Percentiles rank a stretch among this genome's conserved stretches.
Conservation (phyloP, 2,329 filamentous ascomycete genomes). For the Fusarium sp. region DNA sequence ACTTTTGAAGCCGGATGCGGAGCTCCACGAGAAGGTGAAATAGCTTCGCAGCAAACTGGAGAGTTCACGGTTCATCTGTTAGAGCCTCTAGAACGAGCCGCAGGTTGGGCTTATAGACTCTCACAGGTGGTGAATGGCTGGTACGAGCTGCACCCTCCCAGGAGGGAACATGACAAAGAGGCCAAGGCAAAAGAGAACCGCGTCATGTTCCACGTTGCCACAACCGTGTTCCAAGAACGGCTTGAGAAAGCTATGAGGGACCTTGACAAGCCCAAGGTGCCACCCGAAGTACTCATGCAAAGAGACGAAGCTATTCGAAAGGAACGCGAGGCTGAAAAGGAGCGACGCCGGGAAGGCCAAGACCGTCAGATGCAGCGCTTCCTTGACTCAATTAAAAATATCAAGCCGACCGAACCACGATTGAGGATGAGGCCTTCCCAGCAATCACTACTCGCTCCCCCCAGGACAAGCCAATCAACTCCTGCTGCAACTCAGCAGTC, state of each 20-base stretch:
- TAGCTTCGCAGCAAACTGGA: not conserved
- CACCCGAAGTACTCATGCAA: constrained; percentile 8
- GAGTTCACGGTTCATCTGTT: constrained; percentile 38
- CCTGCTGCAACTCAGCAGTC: not conserved
- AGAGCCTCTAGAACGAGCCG: constrained; percentile 21
- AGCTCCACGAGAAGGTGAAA: not conserved
- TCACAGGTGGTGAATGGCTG: constrained; percentile 19
- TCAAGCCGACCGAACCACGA: not conserved
- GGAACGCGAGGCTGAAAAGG: constrained; percentile 9
- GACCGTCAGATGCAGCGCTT: constrained; percentile 38
- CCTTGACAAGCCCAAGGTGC: constrained; percentile 6
- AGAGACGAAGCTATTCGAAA: constrained; percentile 14
- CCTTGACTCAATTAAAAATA: constrained; percentile 28
- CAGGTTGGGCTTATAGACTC: constrained; percentile 35
- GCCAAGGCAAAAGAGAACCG: constrained; percentile 7
- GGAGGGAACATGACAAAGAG: not conserved
- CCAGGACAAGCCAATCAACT: constrained; percentile 2
- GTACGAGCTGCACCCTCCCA: constrained; percentile 18
- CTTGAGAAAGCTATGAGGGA: constrained; percentile 22
- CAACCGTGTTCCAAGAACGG: not conserved
- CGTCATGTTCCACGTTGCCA: not conserved
- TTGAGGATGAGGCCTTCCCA: not conserved
- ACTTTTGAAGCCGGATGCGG: constrained; percentile 36
- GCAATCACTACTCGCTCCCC: constrained; percentile 2
- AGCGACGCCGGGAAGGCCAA: not conserved